Evolutionary conservation across 192 early-diverging fungal species (phyloP), one percentile per base, ranked within the genome.

Genomic region (Dissophora ornata): DNA sequence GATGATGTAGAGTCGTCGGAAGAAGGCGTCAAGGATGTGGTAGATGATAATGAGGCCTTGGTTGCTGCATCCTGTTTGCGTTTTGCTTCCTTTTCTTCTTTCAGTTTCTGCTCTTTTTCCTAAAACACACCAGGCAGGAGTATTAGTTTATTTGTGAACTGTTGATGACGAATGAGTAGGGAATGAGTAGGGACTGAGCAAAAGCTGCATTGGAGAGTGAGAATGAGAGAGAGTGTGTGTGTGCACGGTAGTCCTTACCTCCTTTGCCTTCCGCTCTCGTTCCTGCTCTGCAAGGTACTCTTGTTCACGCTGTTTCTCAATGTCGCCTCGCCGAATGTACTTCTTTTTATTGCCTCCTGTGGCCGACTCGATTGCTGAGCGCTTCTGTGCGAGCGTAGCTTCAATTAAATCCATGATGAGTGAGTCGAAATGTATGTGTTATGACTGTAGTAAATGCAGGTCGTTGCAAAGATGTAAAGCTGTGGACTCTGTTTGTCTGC

Each of bases 301-400:
- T 54, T 87, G 53, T 48, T 87, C 85, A 13, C 87, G 80, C 47
- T 85, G 79, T 56, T 80, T 79, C 47, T 96, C 90, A 22, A 95
- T 71, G 71, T 97, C 95, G 29, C 88, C 91, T 18, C 93, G 85
- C 65, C 90, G 90, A 25, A 96, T 69, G 81, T 96, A 98, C 75
- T 95, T 96, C 73, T 88, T 94, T 29, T 82, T 83, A 28, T 63
- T 70, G 24, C 52, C 62, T 2, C 60, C 59, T 21, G 58, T 51
- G 3, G 69, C 58, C 2, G 79, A 40, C 6, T 77, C 87, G 3
- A 89, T 28, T 19, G 71, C 70, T 54, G 92, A 92, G 18, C 93
- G 87, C 74, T 96, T 95, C 71, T 88, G 87, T 32, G 87, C 87
- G 10, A 95, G 84, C 50, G 91, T 87, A 0, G 87, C 90, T 81